These are phyloP conservation scores for Myriosclerotinia duriaeana DNA, from an alignment of 2,329 filamentous ascomycete species.

Conservation along the genomic window DNA sequence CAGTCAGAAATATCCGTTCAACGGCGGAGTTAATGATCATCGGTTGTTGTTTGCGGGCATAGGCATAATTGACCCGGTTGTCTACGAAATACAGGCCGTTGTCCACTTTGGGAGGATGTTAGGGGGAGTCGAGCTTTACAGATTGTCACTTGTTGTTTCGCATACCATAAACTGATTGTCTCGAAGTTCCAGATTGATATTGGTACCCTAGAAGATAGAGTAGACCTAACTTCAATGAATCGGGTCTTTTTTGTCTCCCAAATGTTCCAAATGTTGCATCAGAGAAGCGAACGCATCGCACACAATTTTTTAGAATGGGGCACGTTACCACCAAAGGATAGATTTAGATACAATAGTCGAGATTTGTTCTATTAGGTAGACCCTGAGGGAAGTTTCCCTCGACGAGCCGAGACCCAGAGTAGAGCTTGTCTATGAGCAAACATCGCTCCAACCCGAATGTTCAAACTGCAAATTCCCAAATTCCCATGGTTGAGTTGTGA, in stretches of 20 bases:
- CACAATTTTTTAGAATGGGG: too few relatives aligned
- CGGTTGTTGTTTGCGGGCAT: too few relatives aligned
- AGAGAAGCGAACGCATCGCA: too few relatives aligned
- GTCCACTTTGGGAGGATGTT: background rate
- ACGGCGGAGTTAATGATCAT: too few relatives aligned
- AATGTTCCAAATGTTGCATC: background rate
- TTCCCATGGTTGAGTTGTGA: background rate
- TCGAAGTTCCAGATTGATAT: background rate
- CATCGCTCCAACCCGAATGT: background rate
- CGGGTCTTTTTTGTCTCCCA: background rate
- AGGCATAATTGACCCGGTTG: background rate
- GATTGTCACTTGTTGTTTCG: background rate
- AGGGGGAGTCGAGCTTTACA: background rate
- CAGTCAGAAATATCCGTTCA: background rate
- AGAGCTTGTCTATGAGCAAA: too few relatives aligned
- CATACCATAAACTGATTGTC: background rate
- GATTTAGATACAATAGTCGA: too few relatives aligned
- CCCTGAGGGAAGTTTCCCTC: too few relatives aligned
- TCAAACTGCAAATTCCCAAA: too few relatives aligned
- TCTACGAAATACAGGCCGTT: background rate
- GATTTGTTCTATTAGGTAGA: too few relatives aligned
- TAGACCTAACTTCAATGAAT: slow-evolving; percentile 7
- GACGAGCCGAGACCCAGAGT: too few relatives aligned
- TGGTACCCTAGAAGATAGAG: background rate
- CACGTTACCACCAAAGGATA: too few relatives aligned